phyloP scores from a whole-genome alignment of 2,329 filamentous ascomycete genomes.

The Fusarium nodosum region DNA sequence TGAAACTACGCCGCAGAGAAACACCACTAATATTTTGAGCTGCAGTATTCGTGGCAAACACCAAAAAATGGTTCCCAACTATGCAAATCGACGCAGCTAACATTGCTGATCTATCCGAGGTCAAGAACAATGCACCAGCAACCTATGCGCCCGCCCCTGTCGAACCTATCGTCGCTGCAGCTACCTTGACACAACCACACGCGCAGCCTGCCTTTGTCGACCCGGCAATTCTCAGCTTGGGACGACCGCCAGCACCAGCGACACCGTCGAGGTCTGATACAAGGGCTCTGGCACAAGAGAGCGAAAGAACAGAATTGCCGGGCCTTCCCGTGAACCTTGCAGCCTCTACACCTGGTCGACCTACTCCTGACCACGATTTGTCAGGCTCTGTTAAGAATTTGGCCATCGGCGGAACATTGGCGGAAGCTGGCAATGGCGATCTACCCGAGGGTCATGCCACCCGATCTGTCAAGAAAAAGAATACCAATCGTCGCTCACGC shows the following conservation, averaged over 20 bases:
- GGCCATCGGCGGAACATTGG: slow-evolving; percentile 35
- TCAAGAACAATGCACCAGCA: slow-evolving; percentile 52
- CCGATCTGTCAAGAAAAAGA: slow-evolving; percentile 52
- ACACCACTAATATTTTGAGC: slow-evolving; percentile 19
- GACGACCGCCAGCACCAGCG: slow-evolving; percentile 57
- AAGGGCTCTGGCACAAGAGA: slow-evolving; percentile 23
- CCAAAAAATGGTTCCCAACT: slow-evolving; percentile 58
- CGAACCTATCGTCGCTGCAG: slow-evolving; percentile 46
- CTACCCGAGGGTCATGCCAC: slow-evolving; percentile 40
- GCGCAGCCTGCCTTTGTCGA: slow-evolving; percentile 73
- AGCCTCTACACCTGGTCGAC: slow-evolving; percentile 35
- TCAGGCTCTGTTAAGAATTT: slow-evolving; percentile 50
- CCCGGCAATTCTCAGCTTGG: slow-evolving; percentile 83
- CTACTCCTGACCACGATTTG: slow-evolving; percentile 46
- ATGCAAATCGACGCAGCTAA: slow-evolving; percentile 63
- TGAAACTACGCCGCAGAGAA: not conserved
- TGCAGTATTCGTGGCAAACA: slow-evolving; percentile 58
- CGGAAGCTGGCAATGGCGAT: slow-evolving; percentile 39
- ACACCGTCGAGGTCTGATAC: slow-evolving; percentile 46
- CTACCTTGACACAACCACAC: slow-evolving; percentile 49
- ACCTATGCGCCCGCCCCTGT: slow-evolving; percentile 47
- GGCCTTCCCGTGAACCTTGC: slow-evolving; percentile 21
- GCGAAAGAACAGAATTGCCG: slow-evolving; percentile 35
- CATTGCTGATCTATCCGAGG: slow-evolving; percentile 61
- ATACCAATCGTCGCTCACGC: slow-evolving; percentile 50